Conservation (phyloP, 352 stramenopile species). For the Phytophthora nicotianae region DNA sequence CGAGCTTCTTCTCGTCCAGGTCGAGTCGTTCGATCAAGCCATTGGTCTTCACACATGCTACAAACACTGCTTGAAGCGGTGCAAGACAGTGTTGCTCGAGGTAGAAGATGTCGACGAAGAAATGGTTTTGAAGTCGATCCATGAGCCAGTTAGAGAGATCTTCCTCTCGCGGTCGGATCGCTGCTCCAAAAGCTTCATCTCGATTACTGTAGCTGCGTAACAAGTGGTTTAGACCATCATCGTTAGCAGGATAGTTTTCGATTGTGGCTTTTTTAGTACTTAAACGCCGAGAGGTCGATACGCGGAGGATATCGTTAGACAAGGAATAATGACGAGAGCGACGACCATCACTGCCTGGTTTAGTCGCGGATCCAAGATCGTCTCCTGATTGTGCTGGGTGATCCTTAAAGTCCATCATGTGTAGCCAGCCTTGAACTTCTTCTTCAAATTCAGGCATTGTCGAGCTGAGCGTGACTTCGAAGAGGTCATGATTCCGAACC, state of each 20-base stretch:
- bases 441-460: slow-evolving; percentile 67
- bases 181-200: slow-evolving; percentile 7
- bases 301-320: slow-evolving; percentile 39
- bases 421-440: slow-evolving; percentile 71
- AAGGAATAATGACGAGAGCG: slow-evolving; percentile 33
- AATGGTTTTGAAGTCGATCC: slow-evolving; percentile 57
- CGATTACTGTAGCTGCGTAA: slow-evolving; percentile 14
- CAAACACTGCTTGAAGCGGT: slow-evolving; percentile 56
- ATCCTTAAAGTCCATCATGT: slow-evolving; percentile 71
- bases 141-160: slow-evolving; percentile 57
- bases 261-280: slow-evolving; percentile 31
- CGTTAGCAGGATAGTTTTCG: slow-evolving; percentile 21
- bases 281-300: slow-evolving; percentile 46
- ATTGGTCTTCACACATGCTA: slow-evolving; percentile 66
- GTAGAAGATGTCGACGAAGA: slow-evolving; percentile 71
- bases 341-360: slow-evolving; percentile 16
- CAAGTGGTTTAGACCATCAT: slow-evolving; percentile 27
- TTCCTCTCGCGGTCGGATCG: slow-evolving; percentile 18
- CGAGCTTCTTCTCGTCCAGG: slow-evolving; percentile 53
- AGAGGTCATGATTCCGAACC: slow-evolving; percentile 67
- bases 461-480: slow-evolving; percentile 60
- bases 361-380: background rate
- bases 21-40: slow-evolving; percentile 46
- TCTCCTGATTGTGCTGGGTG: slow-evolving; percentile 12
- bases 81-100: slow-evolving; percentile 50